These are phyloP conservation scores for Phytomonas sp. DNA, from an alignment of 208 protist genomes.

Conservation along the genomic window DNA sequence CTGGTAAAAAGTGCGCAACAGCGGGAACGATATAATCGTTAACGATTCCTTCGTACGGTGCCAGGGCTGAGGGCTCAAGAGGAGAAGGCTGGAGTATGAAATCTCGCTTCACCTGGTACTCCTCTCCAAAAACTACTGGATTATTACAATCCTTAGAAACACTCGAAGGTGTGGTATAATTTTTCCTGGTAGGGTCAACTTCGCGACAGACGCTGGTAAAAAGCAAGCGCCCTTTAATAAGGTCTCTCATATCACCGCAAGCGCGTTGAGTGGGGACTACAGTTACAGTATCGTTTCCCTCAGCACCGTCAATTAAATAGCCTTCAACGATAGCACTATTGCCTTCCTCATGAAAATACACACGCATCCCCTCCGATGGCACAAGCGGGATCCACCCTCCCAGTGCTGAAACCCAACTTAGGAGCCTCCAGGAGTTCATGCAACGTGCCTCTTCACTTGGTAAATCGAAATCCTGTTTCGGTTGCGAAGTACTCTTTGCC, in stretches of 20 bases:
- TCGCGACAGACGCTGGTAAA: background rate
- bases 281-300: background rate
- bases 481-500: background rate
- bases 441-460: background rate
- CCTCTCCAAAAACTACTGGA: background rate
- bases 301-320: background rate
- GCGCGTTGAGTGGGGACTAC: background rate
- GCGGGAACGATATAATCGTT: background rate
- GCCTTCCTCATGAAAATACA: background rate
- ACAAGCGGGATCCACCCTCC: background rate
- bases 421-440: background rate
- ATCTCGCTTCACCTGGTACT: background rate
- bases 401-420: background rate
- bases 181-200: background rate
- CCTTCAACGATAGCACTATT: background rate
- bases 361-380: background rate
- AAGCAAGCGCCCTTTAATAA: background rate
- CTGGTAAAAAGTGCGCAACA: background rate
- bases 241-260: background rate
- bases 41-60: background rate
- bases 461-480: background rate
- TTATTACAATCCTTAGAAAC: background rate
- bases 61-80: background rate
- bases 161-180: background rate
- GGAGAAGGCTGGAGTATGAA: background rate